Evolutionary conservation across 768 basidiomycete genomes (phyloP).

Genomic region (Leccinum olivaceopallidum): DNA sequence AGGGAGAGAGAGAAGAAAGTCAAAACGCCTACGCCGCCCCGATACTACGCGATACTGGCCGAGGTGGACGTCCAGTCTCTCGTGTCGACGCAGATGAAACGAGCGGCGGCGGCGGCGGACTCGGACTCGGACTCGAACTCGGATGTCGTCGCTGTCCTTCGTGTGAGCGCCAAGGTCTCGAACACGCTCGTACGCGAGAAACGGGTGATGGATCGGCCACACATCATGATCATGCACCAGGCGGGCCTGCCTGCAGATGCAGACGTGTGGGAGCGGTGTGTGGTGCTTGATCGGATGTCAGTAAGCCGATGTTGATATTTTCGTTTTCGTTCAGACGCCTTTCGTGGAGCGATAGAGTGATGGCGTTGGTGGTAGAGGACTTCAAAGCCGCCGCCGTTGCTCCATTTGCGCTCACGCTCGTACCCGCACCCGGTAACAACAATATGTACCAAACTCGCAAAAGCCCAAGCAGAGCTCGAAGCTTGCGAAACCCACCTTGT

Average conservation of each 20-base stretch:
- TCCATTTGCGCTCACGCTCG: no score
- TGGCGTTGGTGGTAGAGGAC: constrained; percentile 4
- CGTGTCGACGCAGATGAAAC: constrained; percentile 44
- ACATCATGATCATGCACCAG: constrained; percentile 72
- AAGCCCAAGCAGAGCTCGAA: no score
- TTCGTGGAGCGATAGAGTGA: no score
- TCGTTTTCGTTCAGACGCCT: no score
- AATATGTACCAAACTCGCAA: no score
- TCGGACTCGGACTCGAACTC: no score
- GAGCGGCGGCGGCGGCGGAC: constrained; percentile 2
- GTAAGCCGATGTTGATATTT: no score
- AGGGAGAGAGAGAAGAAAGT: constrained; percentile 27
- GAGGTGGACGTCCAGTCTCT: constrained; percentile 63
- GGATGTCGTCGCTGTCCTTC: constrained; percentile 25
- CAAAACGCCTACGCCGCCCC: constrained; percentile 33
- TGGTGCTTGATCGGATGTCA: no score
- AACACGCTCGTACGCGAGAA: constrained; percentile 36
- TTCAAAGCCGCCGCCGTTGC: no score
- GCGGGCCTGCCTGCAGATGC: not conserved
- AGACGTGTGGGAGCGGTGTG: constrained; percentile 6
- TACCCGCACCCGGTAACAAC: no score
- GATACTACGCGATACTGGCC: constrained; percentile 80
- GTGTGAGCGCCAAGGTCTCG: constrained; percentile 47
- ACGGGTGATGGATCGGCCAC: constrained; percentile 63
- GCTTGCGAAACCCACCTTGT: no score